phyloP scores from a whole-genome alignment of 2,329 filamentous ascomycete species.

The Xylariaceae sp. region DNA sequence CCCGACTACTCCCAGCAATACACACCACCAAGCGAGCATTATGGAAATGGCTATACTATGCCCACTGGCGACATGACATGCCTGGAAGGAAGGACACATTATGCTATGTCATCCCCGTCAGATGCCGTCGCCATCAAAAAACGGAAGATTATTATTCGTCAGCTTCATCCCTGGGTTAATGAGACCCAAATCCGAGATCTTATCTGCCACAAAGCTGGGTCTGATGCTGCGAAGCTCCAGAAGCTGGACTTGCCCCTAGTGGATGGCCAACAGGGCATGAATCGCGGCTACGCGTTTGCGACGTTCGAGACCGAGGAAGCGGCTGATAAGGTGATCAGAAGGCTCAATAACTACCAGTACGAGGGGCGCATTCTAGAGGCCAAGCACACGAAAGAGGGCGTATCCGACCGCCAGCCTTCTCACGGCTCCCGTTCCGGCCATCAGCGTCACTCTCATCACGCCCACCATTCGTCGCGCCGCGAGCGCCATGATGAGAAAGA shows the following conservation, averaged over 20 bases:
- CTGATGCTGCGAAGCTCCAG: slow-evolving; percentile 26
- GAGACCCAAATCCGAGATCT: slow-evolving; percentile 29
- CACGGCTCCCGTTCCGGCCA: slow-evolving; percentile 11
- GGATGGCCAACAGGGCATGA: slow-evolving; percentile 20
- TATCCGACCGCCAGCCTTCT: slow-evolving; percentile 24
- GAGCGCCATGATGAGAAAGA: slow-evolving; percentile 20
- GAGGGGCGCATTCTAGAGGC: slow-evolving; percentile 27
- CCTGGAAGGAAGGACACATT: slow-evolving; percentile 1
- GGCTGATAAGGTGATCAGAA: slow-evolving; percentile 27
- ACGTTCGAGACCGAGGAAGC: slow-evolving; percentile 29
- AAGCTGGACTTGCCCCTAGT: slow-evolving; percentile 28
- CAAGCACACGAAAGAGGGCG: slow-evolving; percentile 30
- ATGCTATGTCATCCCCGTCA: not conserved
- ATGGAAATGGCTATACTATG: slow-evolving; percentile 21
- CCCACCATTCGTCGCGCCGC: slow-evolving; percentile 9
- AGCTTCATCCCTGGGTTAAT: slow-evolving; percentile 26
- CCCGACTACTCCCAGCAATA: slow-evolving; percentile 20
- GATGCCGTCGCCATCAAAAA: slow-evolving; percentile 24
- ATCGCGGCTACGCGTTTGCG: slow-evolving; percentile 29
- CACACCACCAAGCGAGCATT: slow-evolving; percentile 19
- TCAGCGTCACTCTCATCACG: slow-evolving; percentile 15
- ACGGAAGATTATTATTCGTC: slow-evolving; percentile 33
- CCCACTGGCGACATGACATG: slow-evolving; percentile 11
- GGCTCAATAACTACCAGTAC: slow-evolving; percentile 28
- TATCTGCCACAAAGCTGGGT: slow-evolving; percentile 27